Percentiles rank a stretch among this genome's conserved stretches.
phyloP scores from a whole-genome alignment of 305 asterid species.

The Fraxinus paxiana region DNA sequence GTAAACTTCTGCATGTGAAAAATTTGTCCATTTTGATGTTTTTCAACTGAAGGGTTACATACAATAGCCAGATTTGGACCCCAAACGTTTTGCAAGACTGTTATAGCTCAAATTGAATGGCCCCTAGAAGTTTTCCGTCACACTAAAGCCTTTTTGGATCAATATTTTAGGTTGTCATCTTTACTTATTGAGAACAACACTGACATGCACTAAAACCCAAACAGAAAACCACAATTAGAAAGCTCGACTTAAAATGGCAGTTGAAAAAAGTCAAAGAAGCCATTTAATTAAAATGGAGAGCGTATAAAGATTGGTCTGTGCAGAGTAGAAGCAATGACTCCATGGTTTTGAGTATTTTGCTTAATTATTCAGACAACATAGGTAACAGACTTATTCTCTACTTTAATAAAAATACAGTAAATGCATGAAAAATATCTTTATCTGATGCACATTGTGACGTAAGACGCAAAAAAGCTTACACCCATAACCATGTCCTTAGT shows the following conservation, averaged over 20 bases:
- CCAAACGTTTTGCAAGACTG: not conserved
- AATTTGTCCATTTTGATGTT: not conserved
- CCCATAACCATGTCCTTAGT: not conserved
- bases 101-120: slow-evolving; percentile 3
- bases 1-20: not conserved
- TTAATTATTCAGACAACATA: not conserved
- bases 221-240: not conserved
- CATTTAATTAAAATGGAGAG: not conserved
- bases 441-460: not conserved
- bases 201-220: not conserved
- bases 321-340: not conserved
- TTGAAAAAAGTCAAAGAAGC: not conserved
- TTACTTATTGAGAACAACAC: not conserved
- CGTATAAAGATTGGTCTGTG: not conserved
- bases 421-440: not conserved
- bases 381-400: not conserved
- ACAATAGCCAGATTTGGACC: not conserved
- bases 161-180: slow-evolving; percentile 1
- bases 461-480: not conserved
- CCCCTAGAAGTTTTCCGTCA: not conserved
- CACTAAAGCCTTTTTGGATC: slow-evolving; percentile 2
- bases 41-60: not conserved
- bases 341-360: not conserved
- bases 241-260: not conserved
- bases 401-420: not conserved